Base-by-base conservation (phyloP, 179 eudicot genomes). In the Silene noctiflora region DNA sequence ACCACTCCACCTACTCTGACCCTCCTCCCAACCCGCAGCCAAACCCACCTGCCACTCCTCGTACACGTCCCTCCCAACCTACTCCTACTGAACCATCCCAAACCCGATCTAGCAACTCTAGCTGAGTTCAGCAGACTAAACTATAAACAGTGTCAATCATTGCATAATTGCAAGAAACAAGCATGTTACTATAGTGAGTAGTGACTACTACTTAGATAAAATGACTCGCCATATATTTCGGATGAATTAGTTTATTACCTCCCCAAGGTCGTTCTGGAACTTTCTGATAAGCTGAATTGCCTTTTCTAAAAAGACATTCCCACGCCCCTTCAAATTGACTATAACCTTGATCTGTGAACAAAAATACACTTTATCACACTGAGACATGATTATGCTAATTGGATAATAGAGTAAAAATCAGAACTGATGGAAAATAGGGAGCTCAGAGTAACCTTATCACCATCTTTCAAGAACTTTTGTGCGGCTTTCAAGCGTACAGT, bases 401-500 rank as follows among this genome's bases (percentile, higher is more conserved):
- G 31, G 65, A 74, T 24, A 55, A 31, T 1, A 24, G 67, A 65
- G 44, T 17, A 48, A 12, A 73, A 19, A 64, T 22, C 25, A 39
- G 60, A 70, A 29, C 55, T 56, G 69, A 19, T 25, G 25, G 27
- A 33, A 25, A 31, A 72, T 7, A 11, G 31, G 76, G 60, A 48
- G 19, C 10, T 56, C 27, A 3, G 11, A 51, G 61, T 65, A 58
- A 94, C 98, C 97, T 91, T 94, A 81, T 94, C 91, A 48, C 98
- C 98, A 48, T 87, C 93, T 76, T 84, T 90, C 86, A 94, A 74
- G 84, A 94, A 94, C 82, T 84, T 94, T 80, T 83, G 81, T 77
- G 97, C 96, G 67, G 98, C 97, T 86, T 78, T 92, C 80, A 94
- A 79, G 24, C 97, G 97, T 72, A 94, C 98, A 16, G 92, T 72